A percentile compares a stretch with the other conserved stretches of the same genome.
Conservation (phyloP, 2,329 filamentous ascomycete species). For the Alternaria ethzedia region DNA sequence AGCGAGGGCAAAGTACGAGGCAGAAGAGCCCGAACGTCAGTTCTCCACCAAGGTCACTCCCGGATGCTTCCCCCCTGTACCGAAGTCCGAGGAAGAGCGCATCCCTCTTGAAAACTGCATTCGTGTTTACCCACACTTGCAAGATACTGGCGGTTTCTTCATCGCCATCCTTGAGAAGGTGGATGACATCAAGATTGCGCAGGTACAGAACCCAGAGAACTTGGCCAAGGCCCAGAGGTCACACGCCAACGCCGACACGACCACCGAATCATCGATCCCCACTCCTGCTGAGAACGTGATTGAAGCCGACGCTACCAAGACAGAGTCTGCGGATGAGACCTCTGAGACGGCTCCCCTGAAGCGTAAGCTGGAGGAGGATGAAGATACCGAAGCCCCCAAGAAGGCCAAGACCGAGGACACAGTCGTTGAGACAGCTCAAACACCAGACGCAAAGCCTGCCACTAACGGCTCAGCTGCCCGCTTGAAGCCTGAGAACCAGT, state of each 20-base stretch:
- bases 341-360: conserved; percentile 39
- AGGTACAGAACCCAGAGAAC: conserved; percentile 36
- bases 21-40: conserved; percentile 64
- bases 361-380: conserved; percentile 50
- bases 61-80: conserved; percentile 80
- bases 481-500: conserved; percentile 54
- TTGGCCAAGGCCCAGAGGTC: conserved; percentile 32
- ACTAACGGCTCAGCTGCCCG: conserved; percentile 30
- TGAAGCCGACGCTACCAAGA: conserved; percentile 29
- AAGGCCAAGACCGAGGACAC: conserved; percentile 40
- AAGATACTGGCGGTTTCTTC: conserved; percentile 98
- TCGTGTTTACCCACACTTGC: conserved; percentile 91
- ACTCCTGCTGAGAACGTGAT: conserved; percentile 36
- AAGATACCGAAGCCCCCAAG: conserved; percentile 37
- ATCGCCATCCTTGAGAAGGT: conserved; percentile 94
- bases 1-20: conserved; percentile 65
- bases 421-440: conserved; percentile 8
- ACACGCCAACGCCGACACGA: conserved; percentile 23
- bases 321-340: conserved; percentile 14
- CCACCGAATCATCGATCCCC: conserved; percentile 24
- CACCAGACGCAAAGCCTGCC: conserved; percentile 14
- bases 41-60: conserved; percentile 63
- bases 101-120: conserved; percentile 89
- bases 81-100: conserved; percentile 59
- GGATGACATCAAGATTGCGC: conserved; percentile 62